Evolutionary conservation across 345 rosid genomes (phyloP), one percentile per base, ranked within the genome.

Genomic region (Eucalyptus victrix): DNA sequence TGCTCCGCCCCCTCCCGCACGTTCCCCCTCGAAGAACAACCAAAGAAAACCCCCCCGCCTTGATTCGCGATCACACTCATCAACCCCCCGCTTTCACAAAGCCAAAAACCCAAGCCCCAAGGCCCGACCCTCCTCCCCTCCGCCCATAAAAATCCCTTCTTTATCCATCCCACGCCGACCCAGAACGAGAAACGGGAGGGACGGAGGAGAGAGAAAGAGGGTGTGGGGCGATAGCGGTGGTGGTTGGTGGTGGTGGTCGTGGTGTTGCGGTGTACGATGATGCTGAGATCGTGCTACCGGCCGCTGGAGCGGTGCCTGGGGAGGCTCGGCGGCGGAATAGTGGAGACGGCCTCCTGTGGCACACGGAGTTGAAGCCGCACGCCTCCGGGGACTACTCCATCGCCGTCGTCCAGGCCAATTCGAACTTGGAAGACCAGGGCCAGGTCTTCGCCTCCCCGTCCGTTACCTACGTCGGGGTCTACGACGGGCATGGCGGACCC

Each of bases 401-500:
- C 88, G 99, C 99, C 17, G 99, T 97, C 37, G 97, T 98, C 44
- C 99, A 98, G 88, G 99, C 99, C 1, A 98, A 98, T 91, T 93
- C 96, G 4, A 90, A 93, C 50, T 89, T 98, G 3, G 99, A 98
- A 86, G 99, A 98, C 89, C 99, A 98, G 90, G 95, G 98, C 80
- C 98, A 98, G 91, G 99, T 98, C 19, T 95, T 92, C 50, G 94
- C 98, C 0, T 95, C 98, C 30, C 93, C 98, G 16, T 96, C 94
- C 6, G 96, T 95, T 21, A 98, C 98, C 90, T 98, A 92, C 86
- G 95, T 97, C 32, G 99, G 99, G 32, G 97, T 98, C 85, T 94
- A 96, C 89, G 99, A 98, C 86, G 99, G 99, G 6, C 99, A 98
- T 83, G 99, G 99, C 8, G 99, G 99, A 1, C 99, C 99, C 19